Evolutionary conservation across 352 stramenopile genomes (phyloP), one percentile per base, ranked within the genome.

Genomic region (Elongisporangium anandrum): DNA sequence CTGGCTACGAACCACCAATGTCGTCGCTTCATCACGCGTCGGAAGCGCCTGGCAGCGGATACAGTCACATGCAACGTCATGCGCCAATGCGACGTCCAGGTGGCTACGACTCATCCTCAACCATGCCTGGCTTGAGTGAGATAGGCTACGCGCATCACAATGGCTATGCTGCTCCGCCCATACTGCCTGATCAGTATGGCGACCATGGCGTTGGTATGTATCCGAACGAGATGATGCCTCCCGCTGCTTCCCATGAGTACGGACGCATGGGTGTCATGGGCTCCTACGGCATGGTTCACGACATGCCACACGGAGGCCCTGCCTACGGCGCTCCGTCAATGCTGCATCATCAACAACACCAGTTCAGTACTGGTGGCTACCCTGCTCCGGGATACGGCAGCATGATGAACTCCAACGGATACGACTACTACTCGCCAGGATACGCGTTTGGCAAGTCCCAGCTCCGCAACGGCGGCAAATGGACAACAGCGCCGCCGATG

Each of bases 401-500:
- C 21, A 73, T 75, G 70, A 50, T 52, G 7, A 54, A 57, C 24
- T 29, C 22, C 20, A 68, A 69, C 22, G 54, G 74, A 19, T 88
- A 88, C 65, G 79, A 85, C 61, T 87, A 83, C 57, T 88, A 92
- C 58, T 75, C 68, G 24, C 61, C 72, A 47, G 69, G 73, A 24
- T 79, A 85, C 48, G 77, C 77, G 16, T 88, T 76, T 52, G 70
- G 74, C 48, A 86, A 81, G 66, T 59, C 64, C 17, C 65, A 81
- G 24, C 59, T 84, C 48, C 71, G 77, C 39, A 68, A 71, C 29
- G 70, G 77, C 1, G 77, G 77, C 21, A 92, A 92, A 54, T 92
- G 81, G 81, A 86, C 78, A 17, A 79, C 74, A 9, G 70, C 75
- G 16, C 79, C 81, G 17, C 79, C 81, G 2, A 90, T 90, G 81